Base-by-base conservation (phyloP, 1,139 yeast species). In the Maudiozyma humilis region DNA sequence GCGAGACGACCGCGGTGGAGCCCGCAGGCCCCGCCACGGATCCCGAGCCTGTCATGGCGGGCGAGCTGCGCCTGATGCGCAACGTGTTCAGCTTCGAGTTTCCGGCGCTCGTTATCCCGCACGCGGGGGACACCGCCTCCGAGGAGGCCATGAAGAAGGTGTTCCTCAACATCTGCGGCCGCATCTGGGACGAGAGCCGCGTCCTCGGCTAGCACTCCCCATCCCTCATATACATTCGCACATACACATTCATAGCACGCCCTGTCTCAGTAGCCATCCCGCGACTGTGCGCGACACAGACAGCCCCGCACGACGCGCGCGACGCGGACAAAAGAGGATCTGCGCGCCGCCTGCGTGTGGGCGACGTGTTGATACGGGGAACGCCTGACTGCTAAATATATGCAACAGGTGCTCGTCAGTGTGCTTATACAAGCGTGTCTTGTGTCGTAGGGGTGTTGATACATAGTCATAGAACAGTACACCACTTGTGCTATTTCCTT, bases 121-220 rank as follows among this genome's bases (percentile, higher is more conserved):
- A 16, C 4, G 15, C 16, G 13, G 27, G 15, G 12, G 38, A 30
- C 6, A 35, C n/a, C n/a, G n/a, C n/a, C n/a, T n/a, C n/a, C 2
- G 60, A 59, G 49, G 61, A 60, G n/a, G 3, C 27, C 7, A 14
- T 29, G 13, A 35, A 35, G 47, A 56, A 55, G 43, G 52, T 56
- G 50, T 62, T 61, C 36, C 46, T 61, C 51, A 59, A 57, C 43
- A 59, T 62, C 23, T 62, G 66, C 46, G 61, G 56, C 41, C 59
- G 59, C 42, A 52, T 60, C 7, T 62, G 65, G 65, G 59, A 60
- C 43, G 64, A 60, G 32, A 44, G 55, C 10, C 43, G 44, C 29
- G 44, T 42, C 19, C 41, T 56, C 12, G 18, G 27, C 2, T 27
- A 27, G 29, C 13, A 35, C 27, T 10, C 27, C 6, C 27, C 27